Evolutionary conservation across 2,329 filamentous ascomycete species (phyloP).

Genomic region (Fonsecaea nubica): DNA sequence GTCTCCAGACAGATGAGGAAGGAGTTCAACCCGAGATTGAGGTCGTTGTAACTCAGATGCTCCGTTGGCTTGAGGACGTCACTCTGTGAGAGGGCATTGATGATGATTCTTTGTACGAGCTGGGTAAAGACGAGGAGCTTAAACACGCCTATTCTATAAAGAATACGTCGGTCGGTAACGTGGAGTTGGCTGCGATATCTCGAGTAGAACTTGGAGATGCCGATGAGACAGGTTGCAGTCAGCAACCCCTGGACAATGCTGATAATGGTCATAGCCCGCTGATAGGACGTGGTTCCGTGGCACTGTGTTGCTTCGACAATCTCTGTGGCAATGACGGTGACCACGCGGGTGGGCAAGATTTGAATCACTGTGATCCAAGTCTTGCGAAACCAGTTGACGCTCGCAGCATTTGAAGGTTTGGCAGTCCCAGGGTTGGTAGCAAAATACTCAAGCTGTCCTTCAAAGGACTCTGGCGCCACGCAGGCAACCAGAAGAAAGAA

Average conservation of each 20-base stretch:
- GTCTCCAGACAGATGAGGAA: background rate
- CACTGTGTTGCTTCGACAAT: conserved; percentile 3
- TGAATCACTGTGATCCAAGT: background rate
- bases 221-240: background rate
- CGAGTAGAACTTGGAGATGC: background rate
- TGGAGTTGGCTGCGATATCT: background rate
- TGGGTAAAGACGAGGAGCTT: conserved; percentile 1
- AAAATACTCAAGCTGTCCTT: background rate
- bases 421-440: background rate
- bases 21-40: background rate
- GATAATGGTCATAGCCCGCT: background rate
- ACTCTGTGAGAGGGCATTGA: background rate
- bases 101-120: background rate
- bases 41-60: background rate
- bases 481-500: background rate
- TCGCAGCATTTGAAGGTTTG: background rate
- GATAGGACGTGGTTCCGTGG: background rate
- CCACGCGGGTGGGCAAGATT: background rate
- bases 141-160: background rate
- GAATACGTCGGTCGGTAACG: background rate
- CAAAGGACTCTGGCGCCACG: background rate
- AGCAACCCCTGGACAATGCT: background rate
- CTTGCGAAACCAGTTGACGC: background rate
- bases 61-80: background rate
- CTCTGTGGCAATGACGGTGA: background rate